phyloP scores from a whole-genome alignment of 306 rosid species.

The Adenanthera pavonina region DNA sequence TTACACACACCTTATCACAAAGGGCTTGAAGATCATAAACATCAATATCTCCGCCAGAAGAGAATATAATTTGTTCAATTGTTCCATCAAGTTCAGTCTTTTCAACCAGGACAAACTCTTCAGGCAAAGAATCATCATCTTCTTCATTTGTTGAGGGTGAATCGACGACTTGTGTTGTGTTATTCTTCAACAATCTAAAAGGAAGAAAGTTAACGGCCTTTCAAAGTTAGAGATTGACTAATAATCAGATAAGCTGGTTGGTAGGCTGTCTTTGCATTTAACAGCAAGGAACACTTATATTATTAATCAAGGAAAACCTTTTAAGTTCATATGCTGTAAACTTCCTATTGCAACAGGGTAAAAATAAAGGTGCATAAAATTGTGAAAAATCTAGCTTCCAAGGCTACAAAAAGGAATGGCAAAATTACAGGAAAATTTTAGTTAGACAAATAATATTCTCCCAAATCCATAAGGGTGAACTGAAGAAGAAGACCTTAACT shows the following conservation, averaged over 20 bases:
- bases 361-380: background rate
- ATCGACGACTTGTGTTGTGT: constrained; percentile 74
- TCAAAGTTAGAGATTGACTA: constrained; percentile 26
- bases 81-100: constrained; percentile 80
- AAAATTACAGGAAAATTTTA: constrained; percentile 2
- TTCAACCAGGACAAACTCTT: constrained; percentile 86
- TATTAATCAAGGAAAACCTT: background rate
- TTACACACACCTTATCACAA: constrained; percentile 78
- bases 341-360: background rate
- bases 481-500: background rate
- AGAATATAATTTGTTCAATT: constrained; percentile 83
- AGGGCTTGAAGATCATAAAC: constrained; percentile 90
- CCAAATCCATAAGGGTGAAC: background rate
- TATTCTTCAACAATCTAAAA: constrained; percentile 69
- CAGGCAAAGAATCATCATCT: constrained; percentile 79
- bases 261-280: constrained; percentile 18
- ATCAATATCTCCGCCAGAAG: constrained; percentile 90
- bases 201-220: constrained; percentile 28
- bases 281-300: constrained; percentile 9
- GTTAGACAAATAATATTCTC: background rate
- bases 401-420: constrained; percentile 11
- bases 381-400: background rate
- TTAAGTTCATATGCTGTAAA: background rate
- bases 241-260: constrained; percentile 23
- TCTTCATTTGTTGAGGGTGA: constrained; percentile 56